Conservation (phyloP, 73 alveolate genomes). For the Blepharisma stoltei region DNA sequence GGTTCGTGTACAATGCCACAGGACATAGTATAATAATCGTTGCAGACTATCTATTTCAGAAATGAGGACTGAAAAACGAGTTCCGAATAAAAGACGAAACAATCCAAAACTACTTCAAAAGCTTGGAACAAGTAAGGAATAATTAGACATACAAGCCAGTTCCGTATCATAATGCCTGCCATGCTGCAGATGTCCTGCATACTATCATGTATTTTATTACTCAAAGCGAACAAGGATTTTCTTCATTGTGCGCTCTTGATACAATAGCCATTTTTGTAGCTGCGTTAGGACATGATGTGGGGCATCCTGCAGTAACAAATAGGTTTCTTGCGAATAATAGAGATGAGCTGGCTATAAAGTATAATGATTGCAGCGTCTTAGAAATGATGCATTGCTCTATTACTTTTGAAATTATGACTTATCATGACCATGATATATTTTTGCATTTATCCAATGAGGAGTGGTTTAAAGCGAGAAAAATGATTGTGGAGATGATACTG, state of each 20-base stretch:
- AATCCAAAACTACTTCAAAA: neutral
- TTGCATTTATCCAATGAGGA: slow-evolving; percentile 33
- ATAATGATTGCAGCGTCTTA: slow-evolving; percentile 30
- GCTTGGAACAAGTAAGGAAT: neutral
- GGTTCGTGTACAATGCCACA: neutral
- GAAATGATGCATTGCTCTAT: slow-evolving; percentile 40
- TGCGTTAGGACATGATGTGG: slow-evolving; percentile 53
- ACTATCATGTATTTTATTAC: slow-evolving; percentile 39
- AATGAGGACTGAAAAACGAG: neutral
- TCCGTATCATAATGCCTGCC: slow-evolving; percentile 57
- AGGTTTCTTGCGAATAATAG: slow-evolving; percentile 31
- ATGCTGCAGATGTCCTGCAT: slow-evolving; percentile 63
- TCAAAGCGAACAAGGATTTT: slow-evolving; percentile 34
- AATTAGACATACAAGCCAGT: neutral
- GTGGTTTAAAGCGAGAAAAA: slow-evolving; percentile 32
- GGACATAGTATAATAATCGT: neutral
- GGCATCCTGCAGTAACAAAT: slow-evolving; percentile 47
- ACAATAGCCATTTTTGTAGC: slow-evolving; percentile 37
- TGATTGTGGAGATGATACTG: slow-evolving; percentile 40
- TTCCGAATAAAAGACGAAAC: neutral
- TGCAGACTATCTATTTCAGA: neutral
- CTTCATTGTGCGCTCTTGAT: slow-evolving; percentile 30
- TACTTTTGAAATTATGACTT: slow-evolving; percentile 25
- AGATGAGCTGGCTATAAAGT: slow-evolving; percentile 36
- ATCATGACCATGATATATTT: slow-evolving; percentile 25